Evolutionary conservation across 495 filamentous ascomycete species (phyloP), one percentile per base, ranked within the genome.

Genomic region (Aspergillus panamensis): DNA sequence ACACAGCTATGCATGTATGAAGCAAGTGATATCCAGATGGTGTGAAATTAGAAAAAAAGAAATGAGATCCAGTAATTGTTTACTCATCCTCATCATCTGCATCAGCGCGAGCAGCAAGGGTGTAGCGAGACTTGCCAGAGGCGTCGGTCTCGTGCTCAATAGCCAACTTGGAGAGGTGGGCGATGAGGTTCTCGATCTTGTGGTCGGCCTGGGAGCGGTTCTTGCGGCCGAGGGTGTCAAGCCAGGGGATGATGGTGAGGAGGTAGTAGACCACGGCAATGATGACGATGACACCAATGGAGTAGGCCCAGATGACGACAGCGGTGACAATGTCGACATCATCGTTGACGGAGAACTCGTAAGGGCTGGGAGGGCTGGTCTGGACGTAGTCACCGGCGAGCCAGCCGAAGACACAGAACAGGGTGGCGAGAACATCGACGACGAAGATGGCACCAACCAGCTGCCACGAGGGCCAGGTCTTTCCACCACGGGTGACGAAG

Each of bases 141-240:
- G 72, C 70, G 55, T 79, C 78, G 47, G 61, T 75, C 75, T 88
- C 87, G 71, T 88, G 87, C 72, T 87, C 84, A 55, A 91, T 72
- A 52, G 88, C 85, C 48, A 91, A 79, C 79, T 90, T 90, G 78
- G 82, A 83, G 45, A 92, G 76, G 70, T 87, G 85, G 42, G 78
- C 80, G 67, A 92, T 80, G 73, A 89, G 85, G 77, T 92, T 90
- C 85, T 92, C 88, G 74, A 91, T 87, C 69, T 85, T 77, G 67
- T 86, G 88, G 71, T 92, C 87, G 62, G 82, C 81, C 62, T 78
- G 79, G 69, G 79, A 85, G 69, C 88, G 83, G 79, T 84, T 87
- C 83, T 87, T 86, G 71, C 88, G 86, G 68, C 88, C 88, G 59
- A 92, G 85, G 74, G 90, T 86, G 77, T 89, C 82, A 53, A 91